Percentiles rank a stretch among this genome's conserved stretches.
These are phyloP conservation scores for sunflower (Helianthus annuus) DNA, from an alignment of 129 eudicot species.

Conservation along the genomic window DNA sequence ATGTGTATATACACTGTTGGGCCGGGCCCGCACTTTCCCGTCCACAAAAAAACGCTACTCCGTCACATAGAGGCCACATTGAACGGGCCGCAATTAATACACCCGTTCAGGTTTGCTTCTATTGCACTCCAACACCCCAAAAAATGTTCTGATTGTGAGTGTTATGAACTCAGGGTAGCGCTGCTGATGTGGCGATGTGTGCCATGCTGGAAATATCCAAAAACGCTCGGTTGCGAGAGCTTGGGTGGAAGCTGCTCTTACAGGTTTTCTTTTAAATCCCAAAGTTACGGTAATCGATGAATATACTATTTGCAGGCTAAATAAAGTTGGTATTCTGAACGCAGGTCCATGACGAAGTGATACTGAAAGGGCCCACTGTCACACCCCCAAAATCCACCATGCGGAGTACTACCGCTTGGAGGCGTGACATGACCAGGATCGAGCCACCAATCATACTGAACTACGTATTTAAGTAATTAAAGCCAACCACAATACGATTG, in stretches of 20 bases:
- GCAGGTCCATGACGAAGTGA: constrained; percentile 99
- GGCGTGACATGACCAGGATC: too few species aligned
- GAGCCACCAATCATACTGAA: too few species aligned
- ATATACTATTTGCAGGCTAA: not conserved
- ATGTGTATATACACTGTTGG: constrained; percentile 75
- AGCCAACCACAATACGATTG: too few species aligned
- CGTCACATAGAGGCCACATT: constrained; percentile 61
- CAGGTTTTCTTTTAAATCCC: constrained; percentile 54
- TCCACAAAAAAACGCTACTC: constrained; percentile 42
- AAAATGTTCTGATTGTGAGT: not conserved
- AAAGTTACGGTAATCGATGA: not conserved
- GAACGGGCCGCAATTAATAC: constrained; percentile 99
- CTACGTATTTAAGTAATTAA: too few species aligned
- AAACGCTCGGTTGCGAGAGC: constrained; percentile 68
- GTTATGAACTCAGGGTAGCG: constrained; percentile 73
- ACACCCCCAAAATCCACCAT: too few species aligned
- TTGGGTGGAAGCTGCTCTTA: constrained; percentile 89
- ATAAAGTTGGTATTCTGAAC: constrained; percentile 4
- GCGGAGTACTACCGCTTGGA: too few species aligned
- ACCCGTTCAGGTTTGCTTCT: constrained; percentile 82
- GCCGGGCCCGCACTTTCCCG: constrained; percentile 87
- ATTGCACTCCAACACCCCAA: not conserved
- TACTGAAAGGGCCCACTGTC: constrained; percentile 95
- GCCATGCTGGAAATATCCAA: constrained; percentile 91
- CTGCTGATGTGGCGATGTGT: constrained; percentile 99